Percentiles rank a stretch among this genome's conserved stretches.
Evolutionary conservation across 257 asterid species (phyloP).

Genomic region (Solanum rostratum): DNA sequence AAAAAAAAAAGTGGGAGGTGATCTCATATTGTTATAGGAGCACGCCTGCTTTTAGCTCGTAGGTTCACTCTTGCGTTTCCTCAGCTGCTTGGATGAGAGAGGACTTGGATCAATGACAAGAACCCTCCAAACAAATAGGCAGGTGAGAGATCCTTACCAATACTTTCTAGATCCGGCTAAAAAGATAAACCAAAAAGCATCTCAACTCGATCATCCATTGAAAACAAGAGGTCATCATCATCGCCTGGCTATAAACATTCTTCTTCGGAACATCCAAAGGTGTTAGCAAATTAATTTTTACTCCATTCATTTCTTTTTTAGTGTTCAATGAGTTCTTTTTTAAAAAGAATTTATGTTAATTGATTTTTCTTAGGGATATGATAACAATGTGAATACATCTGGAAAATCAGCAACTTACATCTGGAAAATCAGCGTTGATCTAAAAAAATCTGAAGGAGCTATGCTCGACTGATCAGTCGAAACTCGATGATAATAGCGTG

Average conservation of each 20-base stretch:
- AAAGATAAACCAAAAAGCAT: too few relatives aligned
- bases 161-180: too few relatives aligned
- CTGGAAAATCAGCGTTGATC: slow-evolving; percentile 14
- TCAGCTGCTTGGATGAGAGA: too few relatives aligned
- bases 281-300: neutral
- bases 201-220: too few relatives aligned
- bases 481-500: neutral
- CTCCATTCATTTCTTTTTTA: neutral
- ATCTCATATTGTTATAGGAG: too few relatives aligned
- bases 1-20: too few relatives aligned
- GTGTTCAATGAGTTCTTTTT: neutral
- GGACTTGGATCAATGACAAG: too few relatives aligned
- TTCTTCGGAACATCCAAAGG: neutral
- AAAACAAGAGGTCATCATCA: neutral
- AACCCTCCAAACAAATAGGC: too few relatives aligned
- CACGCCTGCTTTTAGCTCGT: too few relatives aligned
- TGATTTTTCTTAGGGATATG: slow-evolving; percentile 25
- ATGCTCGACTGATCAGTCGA: slow-evolving; percentile 31
- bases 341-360: neutral
- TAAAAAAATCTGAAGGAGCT: slow-evolving; percentile 46
- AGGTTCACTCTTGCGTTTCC: too few relatives aligned
- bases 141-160: too few relatives aligned
- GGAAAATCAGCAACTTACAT: slow-evolving; percentile 8
- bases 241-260: neutral
- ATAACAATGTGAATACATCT: slow-evolving; percentile 12